Base-by-base conservation (phyloP, 140 eudicot species). In the Senecio squalidus region DNA sequence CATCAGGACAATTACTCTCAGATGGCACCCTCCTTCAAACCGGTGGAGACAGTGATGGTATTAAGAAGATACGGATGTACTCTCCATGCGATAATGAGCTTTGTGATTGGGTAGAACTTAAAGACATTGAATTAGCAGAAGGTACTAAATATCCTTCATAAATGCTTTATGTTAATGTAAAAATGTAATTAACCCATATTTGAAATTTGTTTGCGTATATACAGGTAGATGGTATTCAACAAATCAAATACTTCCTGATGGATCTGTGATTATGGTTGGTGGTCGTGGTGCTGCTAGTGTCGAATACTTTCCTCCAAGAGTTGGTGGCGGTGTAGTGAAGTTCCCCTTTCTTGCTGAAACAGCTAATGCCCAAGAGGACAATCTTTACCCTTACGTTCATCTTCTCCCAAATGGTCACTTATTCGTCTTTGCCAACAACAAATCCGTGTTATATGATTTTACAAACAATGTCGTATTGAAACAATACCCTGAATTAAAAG, bases 211-310 rank as follows among this genome's bases (percentile, higher is more conserved):
- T n/a, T n/a, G n/a, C n/a, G n/a, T n/a, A n/a, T n/a, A n/a, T n/a
- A n/a, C n/a, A n/a, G n/a, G 96, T 1, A 75, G 96, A 49, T 87
- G 96, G 96, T 87, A 87, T 11, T 72, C 94, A 1, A 83, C 82
- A 1, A 83, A 87, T 25, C 96, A 87, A 48, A 80, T 87, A 3
- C 64, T 87, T 15, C 94, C 89, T 0, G 78, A 80, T 13, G 96
- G 96, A 0, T 62, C 88, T 0, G 61, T 87, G 0, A 80, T 87
- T 21, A 76, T 87, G 10, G 27, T 87, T 8, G 96, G 96, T 1
- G 96, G 96, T n/a, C 71, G 64, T 4, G 64, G 36, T 5, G 67
- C 81, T 1, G 52, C 21, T 26, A 83, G 74, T 9, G 72, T 87
- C 1, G 96, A 87, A 33, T 79, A 60, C 68, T 87, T 62, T 38